Conservation (phyloP, 164 flowering plant genomes). For the Stephania cephalantha region DNA sequence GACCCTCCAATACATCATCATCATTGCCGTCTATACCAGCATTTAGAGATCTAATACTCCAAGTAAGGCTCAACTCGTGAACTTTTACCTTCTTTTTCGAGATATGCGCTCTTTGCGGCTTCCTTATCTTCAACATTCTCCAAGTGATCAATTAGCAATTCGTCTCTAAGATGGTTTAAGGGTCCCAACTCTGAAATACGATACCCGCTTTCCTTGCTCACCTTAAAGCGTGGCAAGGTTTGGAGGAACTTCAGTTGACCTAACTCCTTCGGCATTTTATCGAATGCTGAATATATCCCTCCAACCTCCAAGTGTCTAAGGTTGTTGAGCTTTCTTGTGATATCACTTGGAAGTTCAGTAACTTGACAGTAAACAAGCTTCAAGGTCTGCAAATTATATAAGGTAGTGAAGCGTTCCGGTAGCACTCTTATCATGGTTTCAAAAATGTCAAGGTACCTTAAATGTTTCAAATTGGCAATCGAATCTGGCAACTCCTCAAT, state of each 20-base stretch:
- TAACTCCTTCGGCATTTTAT: not conserved
- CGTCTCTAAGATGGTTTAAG: not conserved
- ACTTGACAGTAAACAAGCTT: not conserved
- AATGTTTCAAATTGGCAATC: slow-evolving; percentile 7
- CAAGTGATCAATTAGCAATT: not conserved
- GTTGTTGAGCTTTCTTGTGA: slow-evolving; percentile 4
- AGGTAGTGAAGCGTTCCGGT: slow-evolving; percentile 8
- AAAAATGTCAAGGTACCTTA: slow-evolving; percentile 14
- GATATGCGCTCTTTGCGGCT: not conserved
- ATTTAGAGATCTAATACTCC: not conserved
- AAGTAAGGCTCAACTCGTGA: not conserved
- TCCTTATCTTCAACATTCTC: not conserved
- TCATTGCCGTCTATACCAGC: not conserved
- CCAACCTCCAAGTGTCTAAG: not conserved
- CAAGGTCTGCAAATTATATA: slow-evolving; percentile 14
- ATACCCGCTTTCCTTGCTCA: not conserved
- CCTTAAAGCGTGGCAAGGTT: not conserved
- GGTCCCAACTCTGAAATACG: not conserved
- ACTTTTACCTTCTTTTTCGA: not conserved
- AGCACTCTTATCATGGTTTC: not conserved
- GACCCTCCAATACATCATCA: slow-evolving; percentile 4
- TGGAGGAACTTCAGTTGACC: slow-evolving; percentile 10
- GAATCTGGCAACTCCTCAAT: slow-evolving; percentile 4
- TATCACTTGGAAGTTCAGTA: slow-evolving; percentile 7
- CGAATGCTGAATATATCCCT: no score